Evolutionary conservation across 2,329 filamentous ascomycete genomes (phyloP).

Genomic region (Torrubiella hemipterigena): DNA sequence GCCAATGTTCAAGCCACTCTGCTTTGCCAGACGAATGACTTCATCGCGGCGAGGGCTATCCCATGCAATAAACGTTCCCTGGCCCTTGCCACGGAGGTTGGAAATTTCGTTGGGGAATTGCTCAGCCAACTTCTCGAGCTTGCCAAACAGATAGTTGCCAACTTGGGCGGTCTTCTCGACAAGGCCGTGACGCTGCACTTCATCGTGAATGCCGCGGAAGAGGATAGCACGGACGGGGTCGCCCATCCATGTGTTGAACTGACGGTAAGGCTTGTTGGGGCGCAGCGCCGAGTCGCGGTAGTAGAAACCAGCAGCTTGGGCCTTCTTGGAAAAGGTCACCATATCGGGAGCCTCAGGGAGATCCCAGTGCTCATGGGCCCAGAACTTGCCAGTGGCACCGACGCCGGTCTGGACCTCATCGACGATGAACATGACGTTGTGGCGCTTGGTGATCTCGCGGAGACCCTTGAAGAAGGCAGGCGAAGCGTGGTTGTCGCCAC

Average conservation of each 20-base stretch:
- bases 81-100: conserved; percentile 76
- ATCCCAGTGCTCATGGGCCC: conserved; percentile 93
- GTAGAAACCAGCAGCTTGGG: conserved; percentile 87
- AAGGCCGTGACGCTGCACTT: conserved; percentile 63
- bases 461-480: conserved; percentile 78
- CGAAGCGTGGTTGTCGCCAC: conserved; percentile 87
- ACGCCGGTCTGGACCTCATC: conserved; percentile 93
- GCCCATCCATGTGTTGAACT: conserved; percentile 98
- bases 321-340: conserved; percentile 93
- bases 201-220: conserved; percentile 75
- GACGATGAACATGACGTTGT: conserved; percentile 75
- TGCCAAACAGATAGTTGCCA: conserved; percentile 65
- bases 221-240: conserved; percentile 76
- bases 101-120: conserved; percentile 66
- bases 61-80: conserved; percentile 88
- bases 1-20: conserved; percentile 5
- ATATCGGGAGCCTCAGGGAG: conserved; percentile 72
- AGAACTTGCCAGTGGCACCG: conserved; percentile 87
- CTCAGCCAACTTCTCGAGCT: conserved; percentile 53
- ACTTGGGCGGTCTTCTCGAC: conserved; percentile 67
- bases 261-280: conserved; percentile 86
- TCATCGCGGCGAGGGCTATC: conserved; percentile 71
- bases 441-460: conserved; percentile 64
- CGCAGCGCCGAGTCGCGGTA: conserved; percentile 68
- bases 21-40: conserved; percentile 47